A percentile compares a stretch with the other conserved stretches of the same genome.
Conservation (phyloP, 257 asterid genomes). For the Nicotiana sylvestris region DNA sequence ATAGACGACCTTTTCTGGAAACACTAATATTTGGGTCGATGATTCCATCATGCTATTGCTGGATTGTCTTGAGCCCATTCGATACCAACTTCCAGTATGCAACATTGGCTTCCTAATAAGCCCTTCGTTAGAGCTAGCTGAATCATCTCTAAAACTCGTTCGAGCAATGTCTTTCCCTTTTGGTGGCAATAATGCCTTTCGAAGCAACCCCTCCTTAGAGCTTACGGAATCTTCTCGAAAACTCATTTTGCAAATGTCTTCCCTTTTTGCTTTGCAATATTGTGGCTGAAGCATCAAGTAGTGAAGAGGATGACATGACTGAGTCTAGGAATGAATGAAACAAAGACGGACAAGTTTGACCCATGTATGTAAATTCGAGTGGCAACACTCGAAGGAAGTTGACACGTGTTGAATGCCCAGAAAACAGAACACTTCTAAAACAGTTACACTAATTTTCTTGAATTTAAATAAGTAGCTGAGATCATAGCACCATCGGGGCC, state of each 20-base stretch:
- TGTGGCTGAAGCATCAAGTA: not conserved
- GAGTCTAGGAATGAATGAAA: not conserved
- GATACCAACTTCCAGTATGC: constrained; percentile 88
- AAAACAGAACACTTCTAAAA: too few species aligned
- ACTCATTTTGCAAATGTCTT: not conserved
- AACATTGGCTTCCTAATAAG: constrained; percentile 53
- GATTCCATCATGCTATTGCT: constrained; percentile 45
- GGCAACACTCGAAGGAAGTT: too few species aligned
- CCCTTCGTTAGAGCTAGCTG: constrained; percentile 48
- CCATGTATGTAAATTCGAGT: not conserved
- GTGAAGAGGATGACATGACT: not conserved
- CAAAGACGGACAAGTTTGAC: not conserved
- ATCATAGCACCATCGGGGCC: too few species aligned
- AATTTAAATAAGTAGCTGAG: too few species aligned
- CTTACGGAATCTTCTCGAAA: not conserved
- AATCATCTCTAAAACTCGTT: not conserved
- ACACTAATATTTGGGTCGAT: constrained; percentile 27
- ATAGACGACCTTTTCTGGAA: too few species aligned
- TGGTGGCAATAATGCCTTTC: not conserved
- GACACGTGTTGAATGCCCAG: too few species aligned
- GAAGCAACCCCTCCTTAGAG: not conserved
- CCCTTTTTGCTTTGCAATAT: too few species aligned
- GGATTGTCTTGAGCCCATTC: constrained; percentile 58
- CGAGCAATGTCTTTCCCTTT: not conserved
- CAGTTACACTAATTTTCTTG: too few species aligned